A percentile compares a stretch with the other conserved stretches of the same genome.
phyloP scores from a whole-genome alignment of 1,284 basidiomycete genomes.

The Rhodotorula mucilaginosa region DNA sequence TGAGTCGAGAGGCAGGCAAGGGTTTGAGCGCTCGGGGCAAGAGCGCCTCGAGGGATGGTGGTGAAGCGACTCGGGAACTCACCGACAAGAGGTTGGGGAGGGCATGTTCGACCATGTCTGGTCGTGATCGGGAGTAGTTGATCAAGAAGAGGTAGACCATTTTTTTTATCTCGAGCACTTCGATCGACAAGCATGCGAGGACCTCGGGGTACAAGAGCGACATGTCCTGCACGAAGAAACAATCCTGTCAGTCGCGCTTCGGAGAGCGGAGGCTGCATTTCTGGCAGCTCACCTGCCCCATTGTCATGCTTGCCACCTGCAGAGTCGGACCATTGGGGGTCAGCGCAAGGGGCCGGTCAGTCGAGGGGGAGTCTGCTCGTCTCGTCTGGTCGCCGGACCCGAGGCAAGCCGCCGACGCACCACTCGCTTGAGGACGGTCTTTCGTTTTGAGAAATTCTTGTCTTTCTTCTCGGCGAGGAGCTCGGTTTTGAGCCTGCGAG shows the following conservation, averaged over 20 bases:
- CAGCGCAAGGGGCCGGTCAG: background rate
- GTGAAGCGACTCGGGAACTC: slow-evolving; percentile 33
- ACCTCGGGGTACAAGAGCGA: slow-evolving; percentile 87
- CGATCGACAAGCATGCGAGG: slow-evolving; percentile 80
- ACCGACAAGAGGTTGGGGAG: slow-evolving; percentile 87
- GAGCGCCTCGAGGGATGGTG: background rate
- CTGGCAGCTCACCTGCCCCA: slow-evolving; percentile 79
- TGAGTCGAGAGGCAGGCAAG: slow-evolving; percentile 46
- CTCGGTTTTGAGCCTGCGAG: slow-evolving; percentile 54
- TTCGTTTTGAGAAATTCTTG: slow-evolving; percentile 87
- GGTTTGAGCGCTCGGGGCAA: no score
- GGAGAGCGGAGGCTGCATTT: background rate
- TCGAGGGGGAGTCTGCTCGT: background rate
- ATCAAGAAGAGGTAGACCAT: slow-evolving; percentile 88
- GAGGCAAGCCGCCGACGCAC: slow-evolving; percentile 45
- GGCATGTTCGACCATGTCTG: slow-evolving; percentile 81
- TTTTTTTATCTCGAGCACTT: slow-evolving; percentile 96
- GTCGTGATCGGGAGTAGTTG: slow-evolving; percentile 83
- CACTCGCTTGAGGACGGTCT: slow-evolving; percentile 90
- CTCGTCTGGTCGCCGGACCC: no score
- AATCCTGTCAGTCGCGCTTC: background rate
- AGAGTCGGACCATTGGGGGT: background rate
- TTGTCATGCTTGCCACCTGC: slow-evolving; percentile 82
- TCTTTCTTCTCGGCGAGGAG: slow-evolving; percentile 82
- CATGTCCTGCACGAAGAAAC: slow-evolving; percentile 61